A percentile compares a stretch with the other conserved stretches of the same genome.
Evolutionary conservation across 2,329 filamentous ascomycete genomes (phyloP).

Genomic region (Ustulina deusta): DNA sequence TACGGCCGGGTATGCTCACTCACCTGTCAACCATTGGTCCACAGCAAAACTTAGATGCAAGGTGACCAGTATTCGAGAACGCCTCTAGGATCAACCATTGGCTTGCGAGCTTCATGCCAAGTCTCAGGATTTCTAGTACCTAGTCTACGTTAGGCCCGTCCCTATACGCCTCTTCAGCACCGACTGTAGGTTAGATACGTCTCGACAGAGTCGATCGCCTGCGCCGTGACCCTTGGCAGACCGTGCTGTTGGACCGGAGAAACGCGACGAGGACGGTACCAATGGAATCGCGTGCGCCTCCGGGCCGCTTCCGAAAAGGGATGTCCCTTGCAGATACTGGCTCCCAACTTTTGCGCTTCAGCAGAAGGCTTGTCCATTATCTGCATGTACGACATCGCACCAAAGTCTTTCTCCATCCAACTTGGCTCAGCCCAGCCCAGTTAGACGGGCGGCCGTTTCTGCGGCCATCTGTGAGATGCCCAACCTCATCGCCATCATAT

Average conservation of each 20-base stretch:
- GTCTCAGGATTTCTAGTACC: constrained; percentile 11
- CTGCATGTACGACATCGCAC: constrained; percentile 25
- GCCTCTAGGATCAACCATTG: constrained; percentile 32
- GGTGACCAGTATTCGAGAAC: constrained; percentile 31
- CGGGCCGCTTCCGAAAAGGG: constrained; percentile 22
- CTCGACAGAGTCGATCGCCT: too few relatives aligned
- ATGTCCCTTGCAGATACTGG: constrained; percentile 28
- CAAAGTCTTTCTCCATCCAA: neutral
- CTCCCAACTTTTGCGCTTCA: constrained; percentile 1
- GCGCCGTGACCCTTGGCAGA: too few relatives aligned
- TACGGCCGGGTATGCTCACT: neutral
- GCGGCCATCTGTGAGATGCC: constrained; percentile 43
- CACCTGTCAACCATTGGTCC: constrained; percentile 29
- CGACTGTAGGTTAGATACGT: neutral
- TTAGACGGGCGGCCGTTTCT: constrained; percentile 43
- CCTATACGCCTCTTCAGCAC: neutral
- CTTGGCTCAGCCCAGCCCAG: constrained; percentile 27
- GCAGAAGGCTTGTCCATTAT: constrained; percentile 23
- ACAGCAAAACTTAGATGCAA: constrained; percentile 25
- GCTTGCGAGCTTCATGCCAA: constrained; percentile 34
- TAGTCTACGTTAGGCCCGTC: neutral
- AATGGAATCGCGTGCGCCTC: neutral
- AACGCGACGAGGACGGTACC: too few relatives aligned
- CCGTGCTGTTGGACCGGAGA: too few relatives aligned
- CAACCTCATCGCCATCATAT: neutral